These are phyloP conservation scores for Eucalyptus albens DNA, from an alignment of 345 rosid species.

Conservation along the genomic window DNA sequence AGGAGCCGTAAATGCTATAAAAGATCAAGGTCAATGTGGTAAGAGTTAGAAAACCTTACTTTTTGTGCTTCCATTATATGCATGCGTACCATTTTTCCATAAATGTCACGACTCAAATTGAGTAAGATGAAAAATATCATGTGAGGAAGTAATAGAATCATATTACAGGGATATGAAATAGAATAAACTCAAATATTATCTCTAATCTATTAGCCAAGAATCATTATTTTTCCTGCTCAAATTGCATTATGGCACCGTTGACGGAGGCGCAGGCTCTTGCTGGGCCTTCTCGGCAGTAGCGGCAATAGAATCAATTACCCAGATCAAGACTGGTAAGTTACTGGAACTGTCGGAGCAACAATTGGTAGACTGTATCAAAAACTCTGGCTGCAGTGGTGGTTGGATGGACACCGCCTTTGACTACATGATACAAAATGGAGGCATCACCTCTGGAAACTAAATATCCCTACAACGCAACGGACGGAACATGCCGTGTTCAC, in stretches of 20 bases:
- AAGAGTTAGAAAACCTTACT: not conserved
- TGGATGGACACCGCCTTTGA: constrained; percentile 21
- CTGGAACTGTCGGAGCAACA: constrained; percentile 51
- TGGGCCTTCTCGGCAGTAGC: constrained; percentile 66
- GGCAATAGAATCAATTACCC: constrained; percentile 33
- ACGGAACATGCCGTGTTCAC: constrained; percentile 13
- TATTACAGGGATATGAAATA: not conserved
- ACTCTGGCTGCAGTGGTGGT: constrained; percentile 34
- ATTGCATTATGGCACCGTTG: not conserved
- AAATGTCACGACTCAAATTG: not conserved
- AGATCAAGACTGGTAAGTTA: constrained; percentile 27
- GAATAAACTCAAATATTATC: not conserved
- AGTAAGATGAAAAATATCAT: not conserved
- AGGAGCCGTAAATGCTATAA: constrained; percentile 28
- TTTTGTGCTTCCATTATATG: not conserved
- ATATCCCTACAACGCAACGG: constrained; percentile 28
- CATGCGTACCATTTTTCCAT: not conserved
- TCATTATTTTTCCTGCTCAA: not conserved
- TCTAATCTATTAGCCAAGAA: not conserved
- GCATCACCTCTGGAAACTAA: constrained; percentile 32
- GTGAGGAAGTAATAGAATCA: not conserved
- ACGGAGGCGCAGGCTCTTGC: constrained; percentile 24
- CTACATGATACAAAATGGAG: constrained; percentile 19
- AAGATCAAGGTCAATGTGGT: constrained; percentile 25
- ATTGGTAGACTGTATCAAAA: constrained; percentile 26